Percentiles rank a stretch among this genome's conserved stretches.
phyloP scores from a whole-genome alignment of 108 stramenopile species.

The Skeletonema tropicum region DNA sequence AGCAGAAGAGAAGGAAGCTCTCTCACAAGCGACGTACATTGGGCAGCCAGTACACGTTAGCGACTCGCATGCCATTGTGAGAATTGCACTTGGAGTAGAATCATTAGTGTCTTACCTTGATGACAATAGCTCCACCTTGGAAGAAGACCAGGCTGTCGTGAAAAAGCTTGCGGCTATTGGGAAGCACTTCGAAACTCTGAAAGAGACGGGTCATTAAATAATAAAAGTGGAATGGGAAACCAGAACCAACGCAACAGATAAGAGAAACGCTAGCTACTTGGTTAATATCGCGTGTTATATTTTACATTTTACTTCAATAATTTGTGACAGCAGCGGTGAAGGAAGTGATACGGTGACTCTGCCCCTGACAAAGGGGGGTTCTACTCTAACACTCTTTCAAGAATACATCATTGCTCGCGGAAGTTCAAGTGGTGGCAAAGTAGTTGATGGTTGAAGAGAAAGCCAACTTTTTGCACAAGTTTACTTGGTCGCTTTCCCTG shows the following conservation, averaged over 20 bases:
- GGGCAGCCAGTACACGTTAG: constrained; percentile 79
- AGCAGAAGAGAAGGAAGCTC: constrained; percentile 55
- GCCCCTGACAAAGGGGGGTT: constrained; percentile 5
- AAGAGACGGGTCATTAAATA: constrained; percentile 8
- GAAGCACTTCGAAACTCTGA: constrained; percentile 37
- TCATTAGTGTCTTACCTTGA: constrained; percentile 59
- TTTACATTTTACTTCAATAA: neutral
- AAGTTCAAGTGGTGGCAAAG: neutral
- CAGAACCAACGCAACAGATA: neutral
- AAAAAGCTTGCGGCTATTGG: constrained; percentile 61
- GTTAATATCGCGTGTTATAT: neutral
- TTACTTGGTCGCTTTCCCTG: constrained; percentile 12
- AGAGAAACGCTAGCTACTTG: no score
- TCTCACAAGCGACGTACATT: constrained; percentile 53
- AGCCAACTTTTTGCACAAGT: neutral
- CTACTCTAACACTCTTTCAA: neutral
- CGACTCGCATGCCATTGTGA: constrained; percentile 64
- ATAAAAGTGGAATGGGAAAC: neutral
- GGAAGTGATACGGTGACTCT: neutral
- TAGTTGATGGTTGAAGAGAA: neutral
- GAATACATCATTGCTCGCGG: neutral
- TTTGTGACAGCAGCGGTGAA: neutral
- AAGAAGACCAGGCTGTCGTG: constrained; percentile 50
- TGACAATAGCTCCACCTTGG: constrained; percentile 37
- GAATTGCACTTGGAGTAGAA: constrained; percentile 71